Evolutionary conservation across 2,329 filamentous ascomycete species (phyloP).

Genomic region (Venturia aucupariae): DNA sequence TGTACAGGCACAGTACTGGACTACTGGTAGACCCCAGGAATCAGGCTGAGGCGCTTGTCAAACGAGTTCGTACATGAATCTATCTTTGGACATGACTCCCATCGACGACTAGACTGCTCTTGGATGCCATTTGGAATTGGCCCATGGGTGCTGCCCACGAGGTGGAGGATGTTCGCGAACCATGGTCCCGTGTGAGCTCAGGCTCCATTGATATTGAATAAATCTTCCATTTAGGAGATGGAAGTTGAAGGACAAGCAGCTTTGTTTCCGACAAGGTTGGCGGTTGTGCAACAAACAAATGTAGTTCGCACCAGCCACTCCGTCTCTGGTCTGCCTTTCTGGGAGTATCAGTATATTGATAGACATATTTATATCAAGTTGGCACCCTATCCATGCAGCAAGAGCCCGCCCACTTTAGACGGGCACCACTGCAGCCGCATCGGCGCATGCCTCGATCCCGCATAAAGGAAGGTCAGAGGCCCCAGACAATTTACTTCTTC

Average conservation of each 20-base stretch:
- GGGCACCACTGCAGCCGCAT: neutral
- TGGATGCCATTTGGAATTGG: too few species aligned
- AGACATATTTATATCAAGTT: neutral
- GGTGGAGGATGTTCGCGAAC: neutral
- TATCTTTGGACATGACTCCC: too few species aligned
- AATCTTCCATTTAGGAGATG: too few species aligned
- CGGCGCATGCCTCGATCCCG: neutral
- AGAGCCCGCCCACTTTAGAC: neutral
- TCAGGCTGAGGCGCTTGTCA: constrained; percentile 1
- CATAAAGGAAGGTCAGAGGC: neutral
- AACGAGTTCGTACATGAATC: neutral
- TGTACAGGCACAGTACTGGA: too few species aligned
- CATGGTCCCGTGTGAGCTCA: too few species aligned
- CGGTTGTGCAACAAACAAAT: neutral
- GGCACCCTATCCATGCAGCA: neutral
- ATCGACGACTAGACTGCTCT: too few species aligned
- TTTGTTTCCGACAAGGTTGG: neutral
- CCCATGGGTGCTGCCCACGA: too few species aligned
- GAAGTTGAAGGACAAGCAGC: too few species aligned
- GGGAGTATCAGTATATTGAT: neutral
- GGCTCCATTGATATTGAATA: too few species aligned
- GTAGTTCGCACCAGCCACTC: neutral
- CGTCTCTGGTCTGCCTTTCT: neutral
- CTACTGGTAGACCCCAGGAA: neutral
- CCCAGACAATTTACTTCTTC: neutral